Evolutionary conservation across 129 eudicot species (phyloP), one percentile per base, ranked within the genome.

Genomic region (Saussurea involucrata): DNA sequence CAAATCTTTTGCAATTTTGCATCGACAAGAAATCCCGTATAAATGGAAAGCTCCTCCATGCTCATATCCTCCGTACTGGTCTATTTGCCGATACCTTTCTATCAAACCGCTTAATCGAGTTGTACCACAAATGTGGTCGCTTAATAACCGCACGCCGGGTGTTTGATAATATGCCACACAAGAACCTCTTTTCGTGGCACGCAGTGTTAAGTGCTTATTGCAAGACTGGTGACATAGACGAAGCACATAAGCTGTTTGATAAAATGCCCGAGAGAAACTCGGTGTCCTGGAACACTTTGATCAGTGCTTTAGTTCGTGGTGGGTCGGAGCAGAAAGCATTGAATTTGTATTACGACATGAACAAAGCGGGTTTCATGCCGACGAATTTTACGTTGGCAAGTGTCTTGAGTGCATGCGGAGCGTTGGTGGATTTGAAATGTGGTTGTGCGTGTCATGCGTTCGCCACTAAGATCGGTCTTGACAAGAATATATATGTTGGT

Each of bases 391-490:
- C 98, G 2, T 70, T 93, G 64, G 90, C 94, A 1, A 93, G 98
- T 78, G 91, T 90, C 63, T 83, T 93, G 31, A 88, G 97, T 74
- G 97, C 95, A 3, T 90, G 92, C 80, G 95, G 98, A 78, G 87
- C 83, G 15, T 64, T 83, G 68, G 66, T 75, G 66, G 78, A 87
- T 32, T 49, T 74, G 58, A 71, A 44, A 71, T 87, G 78, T 63
- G 98, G 97, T 8, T 74, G 81, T 73, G 80, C 68, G 78, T 87
- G 88, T 79, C 97, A 90, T 77, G 91, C 83, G 22, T 60, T 84
- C 70, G 90, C 91, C 33, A 63, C 82, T 44, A 91, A 93, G 73
- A 76, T 86, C 65, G 97, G 97, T 27, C 82, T 93, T 12, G 88
- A 86, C 24, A 79, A 73, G 73, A 93, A 93, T 67, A 63, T 87